Evolutionary conservation across 1,284 basidiomycete genomes (phyloP), one percentile per base, ranked within the genome.

Genomic region (Ganoderma meredithae): DNA sequence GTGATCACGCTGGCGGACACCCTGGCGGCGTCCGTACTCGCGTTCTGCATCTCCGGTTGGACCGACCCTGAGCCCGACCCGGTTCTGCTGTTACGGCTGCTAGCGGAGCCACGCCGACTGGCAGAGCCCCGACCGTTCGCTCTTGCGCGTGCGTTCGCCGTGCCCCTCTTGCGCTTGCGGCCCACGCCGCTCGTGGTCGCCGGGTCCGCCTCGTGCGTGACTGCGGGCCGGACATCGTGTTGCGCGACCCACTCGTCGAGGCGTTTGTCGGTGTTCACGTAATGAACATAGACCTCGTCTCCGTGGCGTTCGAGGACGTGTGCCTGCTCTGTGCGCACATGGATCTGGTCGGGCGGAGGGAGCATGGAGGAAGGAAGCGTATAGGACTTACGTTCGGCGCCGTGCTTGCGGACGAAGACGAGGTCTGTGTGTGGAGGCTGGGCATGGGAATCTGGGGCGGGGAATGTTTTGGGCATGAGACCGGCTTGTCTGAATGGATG

Each of bases 161-260:
- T 65, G 53, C 68, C 75, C 69, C 71, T 64, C 71, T 80, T 79
- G 69, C 82, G 63, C 72, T 81, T 83, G 75, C 72, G 72, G 61
- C 64, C 59, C 19, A 71, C 39, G 52, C 64, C 68, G 56, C 69
- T 68, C 55, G 73, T 73, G 64, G 64, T 64, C 49, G 69, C 66
- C 60, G 52, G 66, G 53, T 52, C 67, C 22, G 64, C 71, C 73
- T 74, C 73, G 71, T 73, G 73, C 59, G 58, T 40, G 61, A 71
- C 71, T 66, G 73, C 70, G 68, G 74, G 74, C 69, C 76, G 76
- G 64, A 88, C 78, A 55, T 78, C 71, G 44, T 78, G 77, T 67
- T 84, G 83, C 1, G 84, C 79, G 17, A 94, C 81, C 94, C 93
- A 95, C 74, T 90, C 88, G 77, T 95, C 93, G 71, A 94, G 81